A percentile compares a stretch with the other conserved stretches of the same genome.
These are phyloP conservation scores for Botrytis hyacinthi DNA, from an alignment of 2,329 filamentous ascomycete species.

Conservation along the genomic window DNA sequence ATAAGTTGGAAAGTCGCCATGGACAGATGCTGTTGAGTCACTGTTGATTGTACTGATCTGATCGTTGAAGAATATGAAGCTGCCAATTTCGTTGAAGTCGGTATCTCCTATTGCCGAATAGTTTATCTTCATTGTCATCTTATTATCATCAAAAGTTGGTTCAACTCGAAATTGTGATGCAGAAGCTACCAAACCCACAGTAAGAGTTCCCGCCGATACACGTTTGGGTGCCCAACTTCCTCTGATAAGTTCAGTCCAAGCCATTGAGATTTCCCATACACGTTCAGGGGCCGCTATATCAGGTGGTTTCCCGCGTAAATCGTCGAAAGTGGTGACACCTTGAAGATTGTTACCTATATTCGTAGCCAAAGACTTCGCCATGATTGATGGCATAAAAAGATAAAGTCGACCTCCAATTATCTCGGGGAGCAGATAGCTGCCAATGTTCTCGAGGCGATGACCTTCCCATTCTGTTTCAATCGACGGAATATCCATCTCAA, in stretches of 20 bases:
- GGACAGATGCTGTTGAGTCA: not conserved
- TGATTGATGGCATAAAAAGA: not conserved
- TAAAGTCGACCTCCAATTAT: not conserved
- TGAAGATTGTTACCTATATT: not conserved
- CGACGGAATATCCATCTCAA: not conserved
- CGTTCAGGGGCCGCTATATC: not conserved
- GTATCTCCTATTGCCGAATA: not conserved
- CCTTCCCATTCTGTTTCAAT: constrained; percentile 1
- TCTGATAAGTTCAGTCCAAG: constrained; percentile 28
- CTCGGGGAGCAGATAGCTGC: not conserved
- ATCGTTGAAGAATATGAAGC: not conserved
- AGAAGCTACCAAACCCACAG: not conserved
- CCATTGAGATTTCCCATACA: not conserved
- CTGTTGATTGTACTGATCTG: not conserved
- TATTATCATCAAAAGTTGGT: not conserved
- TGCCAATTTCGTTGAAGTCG: not conserved
- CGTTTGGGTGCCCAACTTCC: constrained; percentile 18
- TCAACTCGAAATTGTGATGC: not conserved
- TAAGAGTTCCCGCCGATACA: not conserved
- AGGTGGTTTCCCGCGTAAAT: not conserved
- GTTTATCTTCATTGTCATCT: not conserved
- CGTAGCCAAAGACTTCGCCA: not conserved
- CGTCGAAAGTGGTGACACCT: not conserved
- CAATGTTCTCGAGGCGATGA: not conserved
- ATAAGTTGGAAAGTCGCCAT: not conserved